Evolutionary conservation across 495 filamentous ascomycete species (phyloP), one percentile per base, ranked within the genome.

Genomic region (Ascobolus immersus): DNA sequence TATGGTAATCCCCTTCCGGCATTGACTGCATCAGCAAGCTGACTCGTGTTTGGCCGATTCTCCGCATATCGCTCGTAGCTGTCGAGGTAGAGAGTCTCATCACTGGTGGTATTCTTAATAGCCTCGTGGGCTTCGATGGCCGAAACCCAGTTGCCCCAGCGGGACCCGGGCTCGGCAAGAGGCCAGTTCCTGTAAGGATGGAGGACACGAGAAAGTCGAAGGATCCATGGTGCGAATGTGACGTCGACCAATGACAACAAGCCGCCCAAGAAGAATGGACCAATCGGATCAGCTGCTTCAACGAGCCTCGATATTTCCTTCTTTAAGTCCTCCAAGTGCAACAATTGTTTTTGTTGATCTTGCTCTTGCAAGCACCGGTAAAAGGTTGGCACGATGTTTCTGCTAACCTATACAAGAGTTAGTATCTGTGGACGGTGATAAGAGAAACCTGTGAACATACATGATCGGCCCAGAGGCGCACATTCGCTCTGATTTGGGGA

Each of bases 391-490:
- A 92, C 61, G 33, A 92, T 69, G 41, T 73, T 63, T 28, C 77
- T 66, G 45, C 91, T 91, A 50, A 90, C 68, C 75, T 80, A 40
- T 15, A 18, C 2, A 17, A 31, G 14, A 17, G 17, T 15, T 1
- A 21, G 37, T 10, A 21, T 31, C 1, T 27, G 10, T n/a, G 26
- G 17, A 14, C 17, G 15, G 13, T 21, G 13, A 5, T 13, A n/a
- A n/a, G n/a, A n/a, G n/a, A n/a, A n/a, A n/a, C n/a, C n/a, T n/a
- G 2, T 15, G 10, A 4, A 31, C 71, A 50, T 58, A 82, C 75
- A 58, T 84, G 81, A 51, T 92, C 79, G 28, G 67, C 59, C 84
- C 82, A 92, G 2, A 92, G 50, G 30, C 84, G 69, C 42, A 71
- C 80, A 36, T 75, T 68, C 7, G 84, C 84, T 38, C 73, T 65